These are phyloP conservation scores for Pythium plurisporium DNA, from an alignment of 352 stramenopile species.

Conservation along the genomic window DNA sequence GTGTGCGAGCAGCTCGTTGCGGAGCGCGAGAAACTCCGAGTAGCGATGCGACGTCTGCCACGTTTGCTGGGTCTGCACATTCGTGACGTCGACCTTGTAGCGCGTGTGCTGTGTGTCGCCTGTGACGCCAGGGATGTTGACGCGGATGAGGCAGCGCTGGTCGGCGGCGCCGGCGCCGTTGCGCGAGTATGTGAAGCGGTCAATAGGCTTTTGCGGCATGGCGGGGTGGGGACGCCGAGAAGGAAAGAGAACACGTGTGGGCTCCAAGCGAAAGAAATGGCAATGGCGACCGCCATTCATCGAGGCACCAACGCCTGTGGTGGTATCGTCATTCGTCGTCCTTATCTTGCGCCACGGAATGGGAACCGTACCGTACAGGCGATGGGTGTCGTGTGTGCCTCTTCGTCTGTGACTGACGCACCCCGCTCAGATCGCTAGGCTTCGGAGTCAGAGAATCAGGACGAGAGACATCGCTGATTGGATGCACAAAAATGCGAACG, in stretches of 20 bases:
- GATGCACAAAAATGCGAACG: not conserved
- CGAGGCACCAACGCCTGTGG: not conserved
- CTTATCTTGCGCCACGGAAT: conserved; percentile 11
- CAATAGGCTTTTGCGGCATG: conserved; percentile 30
- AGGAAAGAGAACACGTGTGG: not conserved
- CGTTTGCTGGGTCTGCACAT: conserved; percentile 56
- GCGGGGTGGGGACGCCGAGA: no score
- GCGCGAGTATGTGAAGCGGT: conserved; percentile 80
- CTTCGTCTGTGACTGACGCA: not conserved
- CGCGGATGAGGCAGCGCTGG: conserved; percentile 65
- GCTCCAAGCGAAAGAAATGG: not conserved
- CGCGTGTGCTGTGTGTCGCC: conserved; percentile 39
- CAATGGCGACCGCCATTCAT: not conserved
- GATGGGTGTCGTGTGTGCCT: conserved; percentile 4
- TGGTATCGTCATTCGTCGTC: conserved; percentile 7
- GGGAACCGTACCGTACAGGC: not conserved
- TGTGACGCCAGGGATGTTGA: conserved; percentile 50
- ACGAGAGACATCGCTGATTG: not conserved
- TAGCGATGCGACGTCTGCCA: conserved; percentile 76
- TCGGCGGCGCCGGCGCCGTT: conserved; percentile 67
- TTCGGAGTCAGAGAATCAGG: conserved; percentile 16
- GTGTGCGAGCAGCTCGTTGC: conserved; percentile 60
- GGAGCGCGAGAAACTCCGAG: conserved; percentile 77
- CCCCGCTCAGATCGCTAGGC: conserved; percentile 8
- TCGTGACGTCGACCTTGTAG: conserved; percentile 71